Conservation (phyloP, 331 rosid genomes). For the Malus hybrid region DNA sequence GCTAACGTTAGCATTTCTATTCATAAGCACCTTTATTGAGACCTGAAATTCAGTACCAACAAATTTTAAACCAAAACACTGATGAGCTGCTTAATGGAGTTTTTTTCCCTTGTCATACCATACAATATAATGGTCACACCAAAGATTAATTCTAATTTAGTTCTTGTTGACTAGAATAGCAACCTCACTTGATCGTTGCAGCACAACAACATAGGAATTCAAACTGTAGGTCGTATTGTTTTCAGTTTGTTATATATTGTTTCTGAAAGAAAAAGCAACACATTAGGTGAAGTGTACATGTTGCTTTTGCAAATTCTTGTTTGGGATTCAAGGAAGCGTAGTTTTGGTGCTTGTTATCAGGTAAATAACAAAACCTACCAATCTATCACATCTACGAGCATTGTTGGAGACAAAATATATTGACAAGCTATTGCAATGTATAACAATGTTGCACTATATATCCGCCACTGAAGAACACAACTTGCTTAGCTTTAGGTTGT, state of each 20-base stretch:
- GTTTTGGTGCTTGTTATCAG: slow-evolving; percentile 15
- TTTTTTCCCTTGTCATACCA: too few species aligned
- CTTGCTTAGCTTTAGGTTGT: neutral
- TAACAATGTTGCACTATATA: neutral
- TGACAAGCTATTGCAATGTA: neutral
- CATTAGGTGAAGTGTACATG: slow-evolving; percentile 57
- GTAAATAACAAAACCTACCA: slow-evolving; percentile 10
- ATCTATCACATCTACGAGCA: neutral
- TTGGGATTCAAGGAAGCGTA: slow-evolving; percentile 34
- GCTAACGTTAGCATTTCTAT: too few species aligned
- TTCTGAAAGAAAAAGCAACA: slow-evolving; percentile 35
- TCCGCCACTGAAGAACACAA: too few species aligned
- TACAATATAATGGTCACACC: too few species aligned
- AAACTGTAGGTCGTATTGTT: neutral
- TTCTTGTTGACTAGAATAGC: too few species aligned
- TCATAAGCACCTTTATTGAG: too few species aligned
- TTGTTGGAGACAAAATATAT: neutral
- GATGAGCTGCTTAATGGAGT: neutral
- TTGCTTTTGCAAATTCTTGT: slow-evolving; percentile 50
- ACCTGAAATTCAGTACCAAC: too few species aligned
- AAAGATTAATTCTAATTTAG: too few species aligned
- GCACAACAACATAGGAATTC: slow-evolving; percentile 26
- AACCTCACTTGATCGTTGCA: slow-evolving; percentile 16
- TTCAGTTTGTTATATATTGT: slow-evolving; percentile 21
- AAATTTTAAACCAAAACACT: too few species aligned